Conservation (phyloP, 2,329 filamentous ascomycete genomes). For the Endothia cerciana region DNA sequence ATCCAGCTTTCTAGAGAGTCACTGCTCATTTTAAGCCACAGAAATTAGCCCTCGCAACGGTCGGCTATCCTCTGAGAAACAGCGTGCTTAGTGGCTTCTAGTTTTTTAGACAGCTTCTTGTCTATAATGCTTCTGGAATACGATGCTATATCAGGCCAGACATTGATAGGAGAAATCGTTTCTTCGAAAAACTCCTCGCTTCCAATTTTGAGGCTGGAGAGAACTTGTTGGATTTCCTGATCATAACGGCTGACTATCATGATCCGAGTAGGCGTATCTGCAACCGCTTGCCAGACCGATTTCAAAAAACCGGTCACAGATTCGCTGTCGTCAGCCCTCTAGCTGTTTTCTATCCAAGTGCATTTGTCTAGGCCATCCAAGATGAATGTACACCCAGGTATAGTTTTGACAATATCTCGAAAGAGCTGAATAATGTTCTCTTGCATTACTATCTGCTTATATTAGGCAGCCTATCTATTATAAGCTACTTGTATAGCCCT, state of each 20-base stretch:
- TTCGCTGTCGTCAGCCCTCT: not conserved
- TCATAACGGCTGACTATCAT: not conserved
- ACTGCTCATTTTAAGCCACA: not conserved
- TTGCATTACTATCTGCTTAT: not conserved
- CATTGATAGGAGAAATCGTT: not conserved
- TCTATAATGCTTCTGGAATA: not conserved
- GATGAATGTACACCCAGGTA: not conserved
- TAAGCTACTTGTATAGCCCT: not conserved
- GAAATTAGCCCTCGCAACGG: not conserved
- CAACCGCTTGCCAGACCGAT: not conserved
- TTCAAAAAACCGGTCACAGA: not conserved
- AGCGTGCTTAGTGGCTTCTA: not conserved
- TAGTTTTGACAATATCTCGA: not conserved
- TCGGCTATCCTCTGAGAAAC: not conserved
- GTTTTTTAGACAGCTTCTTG: not conserved
- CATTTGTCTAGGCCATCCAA: not conserved
- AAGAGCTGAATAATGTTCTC: not conserved
- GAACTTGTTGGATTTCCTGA: not conserved
- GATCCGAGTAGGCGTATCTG: not conserved
- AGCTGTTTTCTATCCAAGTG: not conserved
- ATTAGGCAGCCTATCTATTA: not conserved
- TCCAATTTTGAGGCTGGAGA: not conserved
- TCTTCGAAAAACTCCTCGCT: not conserved
- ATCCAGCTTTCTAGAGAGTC: not conserved
- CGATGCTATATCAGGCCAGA: not conserved